Base-by-base conservation (phyloP, 257 asterid species). In the Eucommia ulmoides region DNA sequence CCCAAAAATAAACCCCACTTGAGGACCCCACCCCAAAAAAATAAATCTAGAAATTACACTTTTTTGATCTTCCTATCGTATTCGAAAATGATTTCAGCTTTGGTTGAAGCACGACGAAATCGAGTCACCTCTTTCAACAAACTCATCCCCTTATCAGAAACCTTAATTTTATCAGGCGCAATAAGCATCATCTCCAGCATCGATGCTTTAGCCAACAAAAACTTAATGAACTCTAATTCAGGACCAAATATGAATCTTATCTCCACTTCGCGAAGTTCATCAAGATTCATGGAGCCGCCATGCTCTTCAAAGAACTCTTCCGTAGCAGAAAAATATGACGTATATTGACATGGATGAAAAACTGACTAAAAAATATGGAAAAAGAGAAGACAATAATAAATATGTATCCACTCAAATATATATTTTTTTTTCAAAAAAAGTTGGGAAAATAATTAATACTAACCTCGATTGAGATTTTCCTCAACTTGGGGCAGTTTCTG, bases 341-440 rank as follows among this genome's bases (percentile, higher is more conserved):
- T 3, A 11, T 1, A 35, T 2, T 18, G 16, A 0, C 14, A 35
- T 9, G 3, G 9, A 4, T 35, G 44, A n/a, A n/a, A n/a, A n/a
- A n/a, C n/a, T n/a, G n/a, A n/a, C n/a, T n/a, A n/a, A n/a, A n/a
- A n/a, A n/a, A n/a, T n/a, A n/a, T n/a, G n/a, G n/a, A n/a, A n/a
- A n/a, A n/a, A n/a, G n/a, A n/a, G n/a, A n/a, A n/a, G n/a, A n/a
- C n/a, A n/a, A n/a, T n/a, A n/a, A n/a, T n/a, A n/a, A n/a, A n/a
- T n/a, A n/a, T n/a, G 69, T 2, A 42, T 72, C 62, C 58, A 65
- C 51, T 61, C 70, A 8, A 19, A 22, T 1, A 59, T 70, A 29
- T 50, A 64, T 26, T 62, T 60, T 19, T 53, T 66, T 53, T 65
- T 84, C 84, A 78, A 85, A 22, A 65, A 35, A n/a, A n/a, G n/a